Evolutionary conservation across 192 early-diverging fungal genomes (phyloP).

Genomic region (Coemansia sp.): DNA sequence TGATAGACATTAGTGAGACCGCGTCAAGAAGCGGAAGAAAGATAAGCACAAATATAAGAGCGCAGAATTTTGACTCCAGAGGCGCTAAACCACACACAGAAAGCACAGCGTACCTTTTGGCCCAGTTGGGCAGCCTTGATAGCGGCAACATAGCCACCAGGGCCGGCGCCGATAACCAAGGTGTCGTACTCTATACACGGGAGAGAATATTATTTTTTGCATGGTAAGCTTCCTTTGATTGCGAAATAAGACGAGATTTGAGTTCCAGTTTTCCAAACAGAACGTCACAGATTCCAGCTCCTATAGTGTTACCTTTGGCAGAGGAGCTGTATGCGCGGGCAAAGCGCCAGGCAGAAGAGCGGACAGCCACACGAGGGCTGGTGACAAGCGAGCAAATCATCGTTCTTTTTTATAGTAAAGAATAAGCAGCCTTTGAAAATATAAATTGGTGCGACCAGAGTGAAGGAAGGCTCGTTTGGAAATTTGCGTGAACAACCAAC

Average conservation of each 20-base stretch:
- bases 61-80: too few relatives aligned
- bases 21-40: too few relatives aligned
- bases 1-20: background rate
- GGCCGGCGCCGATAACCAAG: slow-evolving; percentile 91
- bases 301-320: slow-evolving; percentile 36
- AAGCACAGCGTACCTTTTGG: slow-evolving; percentile 69
- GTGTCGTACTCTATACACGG: slow-evolving; percentile 67
- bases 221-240: background rate
- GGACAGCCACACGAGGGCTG: slow-evolving; percentile 29
- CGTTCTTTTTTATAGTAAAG: slow-evolving; percentile 8
- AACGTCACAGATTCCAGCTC: too few relatives aligned
- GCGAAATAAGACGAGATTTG: background rate
- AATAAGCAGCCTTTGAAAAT: background rate
- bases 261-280: background rate
- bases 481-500: background rate
- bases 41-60: too few relatives aligned
- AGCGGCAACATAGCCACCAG: slow-evolving; percentile 97
- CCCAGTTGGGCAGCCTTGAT: slow-evolving; percentile 98
- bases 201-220: background rate
- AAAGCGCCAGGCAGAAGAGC: slow-evolving; percentile 24
- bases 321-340: slow-evolving; percentile 52
- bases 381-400: slow-evolving; percentile 41
- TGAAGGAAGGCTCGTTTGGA: background rate
- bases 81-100: too few relatives aligned
- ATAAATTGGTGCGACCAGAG: too few relatives aligned